These are phyloP conservation scores for Erodium moschatum DNA, from an alignment of 441 rosid species.

Conservation along the genomic window DNA sequence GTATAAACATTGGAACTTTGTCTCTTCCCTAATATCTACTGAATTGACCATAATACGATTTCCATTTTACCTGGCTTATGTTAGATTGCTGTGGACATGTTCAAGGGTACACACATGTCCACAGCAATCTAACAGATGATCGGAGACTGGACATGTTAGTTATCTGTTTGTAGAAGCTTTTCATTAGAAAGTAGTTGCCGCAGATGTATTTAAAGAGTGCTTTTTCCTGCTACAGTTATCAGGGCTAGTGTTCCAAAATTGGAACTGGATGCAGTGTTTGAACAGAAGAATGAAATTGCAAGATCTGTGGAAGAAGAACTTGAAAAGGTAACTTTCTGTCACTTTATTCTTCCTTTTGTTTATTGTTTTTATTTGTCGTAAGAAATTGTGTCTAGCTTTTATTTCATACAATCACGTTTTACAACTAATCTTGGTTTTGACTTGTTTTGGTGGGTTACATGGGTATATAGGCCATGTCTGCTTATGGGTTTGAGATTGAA, in stretches of 20 bases:
- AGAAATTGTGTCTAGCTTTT: background rate
- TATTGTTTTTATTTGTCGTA: background rate
- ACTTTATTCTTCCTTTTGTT: background rate
- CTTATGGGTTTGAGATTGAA: constrained; percentile 55
- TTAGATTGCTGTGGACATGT: no score
- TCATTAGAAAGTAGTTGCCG: background rate
- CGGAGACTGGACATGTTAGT: no score
- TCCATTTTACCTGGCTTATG: background rate
- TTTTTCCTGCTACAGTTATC: constrained; percentile 31
- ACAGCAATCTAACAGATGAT: no score
- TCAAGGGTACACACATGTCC: no score
- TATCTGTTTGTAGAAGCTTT: no score
- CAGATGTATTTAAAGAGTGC: background rate
- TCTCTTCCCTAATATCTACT: background rate
- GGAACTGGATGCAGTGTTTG: constrained; percentile 45
- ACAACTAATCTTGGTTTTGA: background rate
- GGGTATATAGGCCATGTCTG: constrained; percentile 40
- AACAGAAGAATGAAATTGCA: constrained; percentile 60
- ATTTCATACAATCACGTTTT: background rate
- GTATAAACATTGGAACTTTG: constrained; percentile 21
- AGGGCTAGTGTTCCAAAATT: constrained; percentile 60
- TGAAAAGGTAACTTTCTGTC: constrained; percentile 35
- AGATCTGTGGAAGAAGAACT: constrained; percentile 57
- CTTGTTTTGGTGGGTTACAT: background rate
- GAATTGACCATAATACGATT: background rate